A percentile compares a stretch with the other conserved stretches of the same genome.
These are phyloP conservation scores for Penicillium sp. DNA, from an alignment of 2,329 filamentous ascomycete genomes.

Conservation along the genomic window DNA sequence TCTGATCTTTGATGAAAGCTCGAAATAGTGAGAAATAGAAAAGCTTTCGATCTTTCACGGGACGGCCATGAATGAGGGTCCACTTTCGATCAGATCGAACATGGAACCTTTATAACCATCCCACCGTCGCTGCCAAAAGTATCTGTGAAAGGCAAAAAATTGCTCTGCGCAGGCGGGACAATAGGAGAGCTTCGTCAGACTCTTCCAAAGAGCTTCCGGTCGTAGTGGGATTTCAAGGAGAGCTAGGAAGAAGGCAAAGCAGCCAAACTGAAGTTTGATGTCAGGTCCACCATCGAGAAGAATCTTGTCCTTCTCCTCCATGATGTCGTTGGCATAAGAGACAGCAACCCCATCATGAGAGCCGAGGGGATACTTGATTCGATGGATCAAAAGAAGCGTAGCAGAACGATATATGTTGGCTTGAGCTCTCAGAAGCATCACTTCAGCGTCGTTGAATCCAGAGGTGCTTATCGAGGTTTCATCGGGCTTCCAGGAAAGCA, in stretches of 20 bases:
- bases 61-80: not conserved
- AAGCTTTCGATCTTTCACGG: not conserved
- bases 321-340: conserved; percentile 2
- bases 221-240: conserved; percentile 2
- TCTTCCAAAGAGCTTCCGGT: not conserved
- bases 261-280: conserved; percentile 1
- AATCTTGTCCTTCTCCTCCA: conserved; percentile 3
- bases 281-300: not conserved
- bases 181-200: not conserved
- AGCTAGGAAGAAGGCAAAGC: conserved; percentile 1
- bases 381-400: conserved; percentile 1
- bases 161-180: conserved; percentile 2
- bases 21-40: not conserved
- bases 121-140: conserved; percentile 3
- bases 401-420: conserved; percentile 1
- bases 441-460: not conserved
- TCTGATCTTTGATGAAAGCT: too few species aligned
- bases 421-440: not conserved
- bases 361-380: not conserved
- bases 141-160: conserved; percentile 3
- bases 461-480: not conserved
- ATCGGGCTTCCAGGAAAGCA: not conserved
- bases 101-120: not conserved
- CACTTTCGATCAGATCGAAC: conserved; percentile 1
- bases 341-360: conserved; percentile 1